Base-by-base conservation (phyloP, 2,329 filamentous ascomycete genomes). In the Monilinia polystroma region DNA sequence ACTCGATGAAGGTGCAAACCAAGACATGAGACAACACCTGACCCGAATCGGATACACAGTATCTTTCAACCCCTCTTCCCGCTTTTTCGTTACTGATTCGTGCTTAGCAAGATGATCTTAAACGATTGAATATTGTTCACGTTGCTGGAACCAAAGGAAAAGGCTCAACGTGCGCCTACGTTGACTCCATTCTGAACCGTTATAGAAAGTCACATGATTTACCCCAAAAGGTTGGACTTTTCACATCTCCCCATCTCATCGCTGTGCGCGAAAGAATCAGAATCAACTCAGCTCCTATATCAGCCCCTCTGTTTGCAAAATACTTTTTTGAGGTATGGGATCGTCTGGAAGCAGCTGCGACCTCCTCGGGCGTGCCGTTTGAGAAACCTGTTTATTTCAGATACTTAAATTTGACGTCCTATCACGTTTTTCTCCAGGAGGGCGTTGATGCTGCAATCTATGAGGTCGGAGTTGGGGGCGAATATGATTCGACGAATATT, bases 1-100 rank as follows among this genome's bases (percentile, higher is more conserved):
- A 38, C 87, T 91, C 74, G 90, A 95, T 78, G 82, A 86, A 68
- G 82, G 83, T 66, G 85, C 90, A 11, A 87, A 95, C 58, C 85
- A 86, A 3, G 91, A 97, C 77, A 96, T 96, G 87, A 83, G 87
- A 71, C 84, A 87, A 68, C 96, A 92, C 84, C 85, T 92, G 74
- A 81, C 82, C 66, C 89, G 89, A 70, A 87, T 95, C 74, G 92
- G 93, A 71, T 93, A 97, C 77, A 82, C 90, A 78, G 80, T 82
- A 73, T 29, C 57, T 29, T n/a, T 23, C 35, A 23, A 38, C 12
- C 64, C 6, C 52, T 64, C 49, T 41, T n/a, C 20, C 6, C 32
- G 14, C 20, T 10, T 12, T 4, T n/a, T 26, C 52, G 11, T 60
- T 4, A 14, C 58, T 55, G 18, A 63, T 26, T 23, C 57, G 64